Base-by-base conservation (phyloP, 441 rosid species). In the Viola pubescens region DNA sequence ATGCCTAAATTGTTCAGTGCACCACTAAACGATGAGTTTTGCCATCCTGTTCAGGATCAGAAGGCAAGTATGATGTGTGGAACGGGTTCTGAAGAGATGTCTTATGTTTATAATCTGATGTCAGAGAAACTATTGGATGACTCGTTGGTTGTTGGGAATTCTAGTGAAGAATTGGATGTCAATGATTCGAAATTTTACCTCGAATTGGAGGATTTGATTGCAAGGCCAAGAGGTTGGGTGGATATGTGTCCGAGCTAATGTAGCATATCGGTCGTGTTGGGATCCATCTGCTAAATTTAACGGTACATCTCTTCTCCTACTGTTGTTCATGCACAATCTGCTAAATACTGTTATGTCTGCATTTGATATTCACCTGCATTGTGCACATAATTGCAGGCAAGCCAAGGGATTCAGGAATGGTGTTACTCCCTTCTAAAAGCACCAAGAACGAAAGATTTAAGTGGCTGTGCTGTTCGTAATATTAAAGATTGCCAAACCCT, bases 161-260 rank as follows among this genome's bases (percentile, higher is more conserved):
- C n/a, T 40, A 68, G 7, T 40, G 71, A 69, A 14, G 81, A 68
- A 12, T 42, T 67, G 0, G 68, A 76, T 4, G 51, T 71, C 46
- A 73, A 69, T 59, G 85, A 82, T 59, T 71, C 76, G 0, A 77
- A 71, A 14, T 50, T 85, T 50, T 81, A 75, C 72, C 65, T 76
- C 42, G 92, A 85, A 67, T 66, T 85, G 63, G 84, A 85, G 70
- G 79, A 75, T 61, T 52, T 85, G 74, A 73, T 79, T 11, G 72
- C 71, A 48, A 78, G 70, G 66, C 76, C 73, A 1, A 16, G 61
- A 44, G 34, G 52, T 37, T 77, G 77, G 83, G 66, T 14, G 76
- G 74, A 41, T 65, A n/a, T 63, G 72, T 12, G 16, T 64, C 63
- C 26, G 78, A 70, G 58, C 16, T 79, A 50, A 67, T 64, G 47